These are phyloP conservation scores for Cenococcum geophilum DNA, from an alignment of 495 filamentous ascomycete genomes.

Conservation along the genomic window DNA sequence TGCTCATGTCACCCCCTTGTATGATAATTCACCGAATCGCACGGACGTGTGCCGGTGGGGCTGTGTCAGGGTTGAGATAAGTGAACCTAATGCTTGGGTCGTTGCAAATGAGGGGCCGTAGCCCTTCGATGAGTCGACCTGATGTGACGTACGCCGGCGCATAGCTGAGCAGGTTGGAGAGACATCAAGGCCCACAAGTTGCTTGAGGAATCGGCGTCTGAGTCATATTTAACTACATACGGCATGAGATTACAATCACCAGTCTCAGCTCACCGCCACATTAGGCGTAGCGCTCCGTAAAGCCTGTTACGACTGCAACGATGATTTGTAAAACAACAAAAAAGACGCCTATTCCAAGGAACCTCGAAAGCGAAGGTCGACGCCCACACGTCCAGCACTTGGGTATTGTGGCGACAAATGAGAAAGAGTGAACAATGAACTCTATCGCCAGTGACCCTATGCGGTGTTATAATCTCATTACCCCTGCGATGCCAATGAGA, in stretches of 20 bases:
- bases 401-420: constrained; percentile 17
- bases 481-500: not conserved
- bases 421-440: constrained; percentile 8
- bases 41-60: not conserved
- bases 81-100: not conserved
- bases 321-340: not conserved
- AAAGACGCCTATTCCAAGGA: not conserved
- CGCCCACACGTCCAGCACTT: constrained; percentile 27
- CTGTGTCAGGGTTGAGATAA: constrained; percentile 1
- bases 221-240: constrained; percentile 1
- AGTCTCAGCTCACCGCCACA: constrained; percentile 3
- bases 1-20: no score
- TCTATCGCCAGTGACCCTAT: not conserved
- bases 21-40: no score
- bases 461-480: not conserved
- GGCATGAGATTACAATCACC: not conserved
- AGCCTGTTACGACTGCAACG: constrained; percentile 1
- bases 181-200: no score
- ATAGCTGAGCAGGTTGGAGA: not conserved
- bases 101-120: not conserved
- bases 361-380: not conserved
- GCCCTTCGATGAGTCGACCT: no score
- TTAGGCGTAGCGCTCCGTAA: constrained; percentile 6
- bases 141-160: no score
- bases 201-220: no score